Base-by-base conservation (phyloP, 176 grass and related monocot genomes). In the Cymbopogon citratus region DNA sequence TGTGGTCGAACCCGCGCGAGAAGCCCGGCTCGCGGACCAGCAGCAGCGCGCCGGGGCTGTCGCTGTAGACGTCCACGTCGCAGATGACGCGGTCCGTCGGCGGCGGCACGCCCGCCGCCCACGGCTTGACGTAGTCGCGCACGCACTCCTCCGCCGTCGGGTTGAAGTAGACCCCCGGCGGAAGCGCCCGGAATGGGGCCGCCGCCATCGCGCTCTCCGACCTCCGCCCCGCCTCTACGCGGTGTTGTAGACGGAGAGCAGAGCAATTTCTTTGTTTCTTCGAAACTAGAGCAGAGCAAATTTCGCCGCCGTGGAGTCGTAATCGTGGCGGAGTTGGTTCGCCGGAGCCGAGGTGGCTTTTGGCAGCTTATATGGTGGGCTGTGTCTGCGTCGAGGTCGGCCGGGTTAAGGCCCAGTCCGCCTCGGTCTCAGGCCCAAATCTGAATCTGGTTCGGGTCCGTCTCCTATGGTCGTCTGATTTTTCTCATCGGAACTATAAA, bases 151-250 rank as follows among this genome's bases (percentile, higher is more conserved):
- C 76, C 3, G 12, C 59, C 33, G 19, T 33, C 27, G 63, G 78
- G 62, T 66, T 69, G 71, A 86, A 81, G 62, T 86, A 86, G 9
- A 75, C 61, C 34, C 77, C 77, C 6, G 62, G 36, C 18, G 71
- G 78, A 5, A 81, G 46, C 3, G 6, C 3, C 66, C 1, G 13
- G 12, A 71, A 71, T 71, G 38, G 38, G 35, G 35, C 1, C 16
- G 13, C 48, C 23, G 27, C 71, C 71, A 33, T 51, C 44, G 8
- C 25, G 8, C 23, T 26, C 23, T 5, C 38, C 11, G 9, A 1
- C 34, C 33, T 3, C 64, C 48, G 51, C 51, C 9, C 21, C 19
- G 67, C 33, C 16, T 2, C 15, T 41, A 36, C 16, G 31, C 16
- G 31, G 31, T 35, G 34, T 68, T 21, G 66, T 1, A 69, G 66